Evolutionary conservation across 352 stramenopile genomes (phyloP), one percentile per base, ranked within the genome.

Genomic region (Globisporangium solare): DNA sequence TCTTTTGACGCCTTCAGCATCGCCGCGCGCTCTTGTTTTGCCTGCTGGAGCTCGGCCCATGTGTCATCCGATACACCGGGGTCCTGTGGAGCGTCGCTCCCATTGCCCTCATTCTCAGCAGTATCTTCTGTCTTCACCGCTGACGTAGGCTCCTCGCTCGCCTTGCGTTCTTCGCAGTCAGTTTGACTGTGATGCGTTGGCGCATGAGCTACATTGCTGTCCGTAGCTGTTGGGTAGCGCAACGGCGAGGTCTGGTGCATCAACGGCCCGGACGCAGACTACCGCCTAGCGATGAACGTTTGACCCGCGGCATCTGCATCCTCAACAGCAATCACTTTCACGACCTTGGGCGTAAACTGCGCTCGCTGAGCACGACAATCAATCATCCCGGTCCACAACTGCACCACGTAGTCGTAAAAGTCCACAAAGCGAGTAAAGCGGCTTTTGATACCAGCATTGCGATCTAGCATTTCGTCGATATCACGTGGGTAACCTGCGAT

Each of bases 391-490:
- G 86, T 74, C 82, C 78, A 89, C 21, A 94, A 53, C 17, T 76
- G 68, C 46, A 75, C 64, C n/a, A 86, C 82, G 45, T 91, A 97
- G 57, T 96, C 83, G 1, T 70, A 70, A 64, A 97, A 98, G 56
- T 96, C 75, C 13, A 98, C 71, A 22, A 86, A 92, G 21, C 88
- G 77, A 1, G 77, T 93, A 52, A 98, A 97, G 31, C 91, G 74
- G 62, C 89, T 97, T 58, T 94, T 95, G 6, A 98, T 69, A 0
- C 92, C 92, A 20, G 85, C 79, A 41, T 97, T 97, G 13, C 73
- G 79, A 58, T 89, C 60, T 11, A 98, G 73, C 86, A 98, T 96
- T 46, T 74, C 63, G 46, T 97, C 81, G 46, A 97, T 91, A 35
- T 97, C 88, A 13, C 71, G 73, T 21, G 74, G 71, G 54, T 98